These are phyloP conservation scores for Rosa chinensis DNA, from an alignment of 306 rosid species.

Conservation along the genomic window DNA sequence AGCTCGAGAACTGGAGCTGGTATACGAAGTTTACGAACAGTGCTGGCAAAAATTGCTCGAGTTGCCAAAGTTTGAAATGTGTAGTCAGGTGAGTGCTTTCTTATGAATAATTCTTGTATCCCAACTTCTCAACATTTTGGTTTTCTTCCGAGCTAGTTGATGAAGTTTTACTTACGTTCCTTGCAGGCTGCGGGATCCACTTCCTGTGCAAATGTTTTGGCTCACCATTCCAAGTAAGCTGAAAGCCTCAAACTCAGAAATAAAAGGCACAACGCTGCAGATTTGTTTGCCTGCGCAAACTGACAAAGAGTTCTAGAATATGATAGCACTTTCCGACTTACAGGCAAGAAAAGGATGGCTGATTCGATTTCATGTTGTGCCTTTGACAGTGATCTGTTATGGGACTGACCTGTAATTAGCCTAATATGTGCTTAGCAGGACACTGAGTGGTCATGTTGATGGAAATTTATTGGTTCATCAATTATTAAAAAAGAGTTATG, in stretches of 20 bases:
- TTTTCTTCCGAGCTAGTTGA: not conserved
- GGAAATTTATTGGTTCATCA: slow-evolving; percentile 3
- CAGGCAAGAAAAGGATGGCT: not conserved
- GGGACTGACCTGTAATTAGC: slow-evolving; percentile 9
- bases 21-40: slow-evolving; percentile 80
- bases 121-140: not conserved
- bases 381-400: not conserved
- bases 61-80: slow-evolving; percentile 48
- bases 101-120: no score
- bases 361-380: not conserved
- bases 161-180: not conserved
- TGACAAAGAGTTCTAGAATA: not conserved
- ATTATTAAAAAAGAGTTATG: not conserved
- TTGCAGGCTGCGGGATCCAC: not conserved
- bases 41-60: slow-evolving; percentile 65
- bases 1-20: slow-evolving; percentile 97
- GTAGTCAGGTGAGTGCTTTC: slow-evolving; percentile 21
- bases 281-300: not conserved
- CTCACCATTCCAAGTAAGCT: not conserved
- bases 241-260: not conserved
- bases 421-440: not conserved
- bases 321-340: not conserved
- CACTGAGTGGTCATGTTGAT: slow-evolving; percentile 8
- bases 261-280: slow-evolving; percentile 1
- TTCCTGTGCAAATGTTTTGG: slow-evolving; percentile 14